Base-by-base conservation (phyloP, 2,329 filamentous ascomycete genomes). In the Didymella pomorum region DNA sequence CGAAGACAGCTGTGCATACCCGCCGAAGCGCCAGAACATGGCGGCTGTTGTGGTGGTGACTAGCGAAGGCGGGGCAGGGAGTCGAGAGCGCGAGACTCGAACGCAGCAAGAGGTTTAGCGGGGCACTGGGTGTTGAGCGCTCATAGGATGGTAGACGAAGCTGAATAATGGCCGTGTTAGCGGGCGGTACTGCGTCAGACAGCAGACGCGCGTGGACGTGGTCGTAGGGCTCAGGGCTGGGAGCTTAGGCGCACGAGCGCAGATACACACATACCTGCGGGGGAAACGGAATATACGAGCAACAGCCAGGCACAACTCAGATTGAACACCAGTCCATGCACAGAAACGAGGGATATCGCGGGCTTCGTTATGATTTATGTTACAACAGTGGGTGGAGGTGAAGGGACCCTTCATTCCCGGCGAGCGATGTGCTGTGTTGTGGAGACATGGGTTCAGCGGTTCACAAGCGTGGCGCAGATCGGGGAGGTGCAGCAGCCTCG, bases 1-100 rank as follows among this genome's bases (percentile, higher is more conserved):
- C 75, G 93, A 90, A 72, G 94, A 97, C 80, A 97, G 90, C 85
- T 92, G 96, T 84, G 93, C 92, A 85, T 98, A 98, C 76, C 93
- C 93, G 85, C 95, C 94, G 85, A 98, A 99, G 81, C 94, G 90
- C 95, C 95, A 99, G 81, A 99, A 99, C 95, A 99, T 99, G 73
- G 74, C 52, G 43, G 61, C 39, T 52, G 66, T 63, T 49, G 58
- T 56, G 53, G 44, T 56, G 49, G 63, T 60, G 63, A 60, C 65
- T 69, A 66, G 63, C 57, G 61, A 59, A 63, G 56, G 72, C 65
- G 68, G 73, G 69, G 69, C 65, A 71, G 59, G 60, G 58, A 64
- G 64, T 63, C 65, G 65, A 60, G 62, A 52, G 56, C 60, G 63
- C 56, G 64, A 61, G 62, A 68, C 67, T 72, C 67, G 68, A 67